These are phyloP conservation scores for Nidula niveotomentosa DNA, from an alignment of 1,284 basidiomycete species.

Conservation along the genomic window DNA sequence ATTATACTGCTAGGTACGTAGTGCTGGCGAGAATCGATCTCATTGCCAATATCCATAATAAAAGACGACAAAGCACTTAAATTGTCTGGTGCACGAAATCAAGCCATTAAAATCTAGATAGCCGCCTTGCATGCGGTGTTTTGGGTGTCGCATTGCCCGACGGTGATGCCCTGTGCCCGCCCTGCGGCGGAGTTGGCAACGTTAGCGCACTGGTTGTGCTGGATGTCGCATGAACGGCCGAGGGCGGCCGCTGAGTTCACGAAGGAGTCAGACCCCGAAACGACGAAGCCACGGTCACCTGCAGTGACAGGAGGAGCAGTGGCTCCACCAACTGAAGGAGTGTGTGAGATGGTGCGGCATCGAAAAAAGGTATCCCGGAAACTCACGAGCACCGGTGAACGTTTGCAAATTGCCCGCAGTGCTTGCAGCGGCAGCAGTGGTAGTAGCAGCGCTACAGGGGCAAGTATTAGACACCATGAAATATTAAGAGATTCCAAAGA, in stretches of 20 bases:
- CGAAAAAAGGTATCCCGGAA: neutral
- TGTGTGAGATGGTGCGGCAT: neutral
- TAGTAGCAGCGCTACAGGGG: neutral
- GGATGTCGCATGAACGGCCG: slow-evolving; percentile 58
- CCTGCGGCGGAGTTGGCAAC: slow-evolving; percentile 38
- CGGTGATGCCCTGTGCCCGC: slow-evolving; percentile 34
- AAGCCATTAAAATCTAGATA: slow-evolving; percentile 5
- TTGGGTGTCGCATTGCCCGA: slow-evolving; percentile 50
- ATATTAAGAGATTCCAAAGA: neutral
- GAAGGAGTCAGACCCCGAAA: slow-evolving; percentile 48
- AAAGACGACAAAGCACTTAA: neutral
- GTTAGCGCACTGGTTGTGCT: slow-evolving; percentile 55
- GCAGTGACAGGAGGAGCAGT: slow-evolving; percentile 43
- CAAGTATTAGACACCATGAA: neutral
- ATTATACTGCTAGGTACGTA: neutral
- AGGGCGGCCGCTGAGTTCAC: slow-evolving; percentile 49
- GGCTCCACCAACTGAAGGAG: slow-evolving; percentile 39
- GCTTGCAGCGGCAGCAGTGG: neutral
- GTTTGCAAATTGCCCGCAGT: slow-evolving; percentile 46
- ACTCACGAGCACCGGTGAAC: slow-evolving; percentile 48
- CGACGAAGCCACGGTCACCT: slow-evolving; percentile 48
- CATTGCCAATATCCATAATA: neutral
- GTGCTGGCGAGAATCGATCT: neutral
- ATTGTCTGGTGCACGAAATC: neutral
- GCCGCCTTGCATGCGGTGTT: slow-evolving; percentile 42